Evolutionary conservation across 2,329 filamentous ascomycete genomes (phyloP).

Genomic region (Chalara sp.): DNA sequence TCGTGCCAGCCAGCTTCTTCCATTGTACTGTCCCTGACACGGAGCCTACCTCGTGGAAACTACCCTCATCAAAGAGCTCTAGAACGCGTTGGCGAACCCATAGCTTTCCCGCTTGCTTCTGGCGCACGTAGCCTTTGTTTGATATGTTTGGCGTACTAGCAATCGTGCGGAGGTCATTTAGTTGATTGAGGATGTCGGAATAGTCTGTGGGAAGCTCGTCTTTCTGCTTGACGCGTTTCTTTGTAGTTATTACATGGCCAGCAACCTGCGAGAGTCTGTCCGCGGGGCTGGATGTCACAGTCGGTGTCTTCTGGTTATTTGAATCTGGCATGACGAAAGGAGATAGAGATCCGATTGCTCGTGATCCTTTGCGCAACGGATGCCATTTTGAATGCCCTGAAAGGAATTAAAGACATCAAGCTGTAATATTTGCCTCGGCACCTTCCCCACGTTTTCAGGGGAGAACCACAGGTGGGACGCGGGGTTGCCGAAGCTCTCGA

Average conservation of each 20-base stretch:
- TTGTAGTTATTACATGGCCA: slow-evolving; percentile 23
- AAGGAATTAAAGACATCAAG: too few relatives aligned
- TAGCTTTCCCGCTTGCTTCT: slow-evolving; percentile 57
- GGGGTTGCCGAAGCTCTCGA: not conserved
- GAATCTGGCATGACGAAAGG: slow-evolving; percentile 9
- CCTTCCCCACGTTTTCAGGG: not conserved
- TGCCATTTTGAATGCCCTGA: too few relatives aligned
- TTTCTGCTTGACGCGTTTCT: slow-evolving; percentile 22
- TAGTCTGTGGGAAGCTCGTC: slow-evolving; percentile 50
- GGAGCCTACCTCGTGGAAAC: slow-evolving; percentile 53
- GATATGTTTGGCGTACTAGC: slow-evolving; percentile 47
- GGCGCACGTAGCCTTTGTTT: slow-evolving; percentile 52
- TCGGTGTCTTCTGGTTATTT: slow-evolving; percentile 3
- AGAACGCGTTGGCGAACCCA: slow-evolving; percentile 58
- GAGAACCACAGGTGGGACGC: not conserved
- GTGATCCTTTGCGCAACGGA: not conserved
- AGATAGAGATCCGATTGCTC: not conserved
- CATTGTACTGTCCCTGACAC: slow-evolving; percentile 53
- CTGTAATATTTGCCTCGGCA: not conserved
- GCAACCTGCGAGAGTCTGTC: slow-evolving; percentile 26
- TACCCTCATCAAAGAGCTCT: slow-evolving; percentile 47
- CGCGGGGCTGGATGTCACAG: slow-evolving; percentile 23
- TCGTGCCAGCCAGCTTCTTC: slow-evolving; percentile 38
- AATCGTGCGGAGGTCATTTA: slow-evolving; percentile 42
- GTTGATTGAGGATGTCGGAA: slow-evolving; percentile 52